Base-by-base conservation (phyloP, 495 filamentous ascomycete species). In the Ascobolus immersus region DNA sequence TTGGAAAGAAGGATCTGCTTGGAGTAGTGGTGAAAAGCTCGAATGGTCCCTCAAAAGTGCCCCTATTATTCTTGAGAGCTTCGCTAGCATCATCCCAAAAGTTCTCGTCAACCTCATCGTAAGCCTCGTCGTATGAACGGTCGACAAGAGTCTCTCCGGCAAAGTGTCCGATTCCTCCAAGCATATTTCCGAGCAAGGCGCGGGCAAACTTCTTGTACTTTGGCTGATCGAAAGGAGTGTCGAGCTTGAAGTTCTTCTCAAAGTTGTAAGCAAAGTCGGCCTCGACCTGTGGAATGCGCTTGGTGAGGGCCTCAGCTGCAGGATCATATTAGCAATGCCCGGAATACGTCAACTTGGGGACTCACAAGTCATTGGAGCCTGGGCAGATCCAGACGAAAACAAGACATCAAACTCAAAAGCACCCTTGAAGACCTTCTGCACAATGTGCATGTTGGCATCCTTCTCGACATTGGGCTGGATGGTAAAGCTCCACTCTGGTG, bases 91-190 rank as follows among this genome's bases (percentile, higher is more conserved):
- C 86, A 52, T 90, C 77, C 81, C 80, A 92, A 58, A 94, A 94
- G 4, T 79, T 80, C 55, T 96, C 86, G 39, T 86, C 78, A 39
- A 92, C 82, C 53, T 96, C 86, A 10, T 89, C 78, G 39, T 96
- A 94, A 42, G 86, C 86, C 4, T 72, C 62, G 12, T 76, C 77
- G 42, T 79, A 78, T 0, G 82, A 91, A 29, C 81, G 75, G 47
- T 96, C 89, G 17, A 89, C 77, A 23, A 92, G 48, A 12, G 73
- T 65, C 33, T 81, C 64, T 17, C 86, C 86, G 47, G 86, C 65
- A 56, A 96, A 96, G 52, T 82, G 93, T 0, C 86, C 86, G 51
- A 96, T 80, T 20, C 89, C 86, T 32, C 86, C 86, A 21, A 92
- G 60, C 21, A 96, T 61, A 51, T 96, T 96, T 4, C 81, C 91